phyloP scores from a whole-genome alignment of 169 alveolate genomes.

The Plasmodium relictum region DNA sequence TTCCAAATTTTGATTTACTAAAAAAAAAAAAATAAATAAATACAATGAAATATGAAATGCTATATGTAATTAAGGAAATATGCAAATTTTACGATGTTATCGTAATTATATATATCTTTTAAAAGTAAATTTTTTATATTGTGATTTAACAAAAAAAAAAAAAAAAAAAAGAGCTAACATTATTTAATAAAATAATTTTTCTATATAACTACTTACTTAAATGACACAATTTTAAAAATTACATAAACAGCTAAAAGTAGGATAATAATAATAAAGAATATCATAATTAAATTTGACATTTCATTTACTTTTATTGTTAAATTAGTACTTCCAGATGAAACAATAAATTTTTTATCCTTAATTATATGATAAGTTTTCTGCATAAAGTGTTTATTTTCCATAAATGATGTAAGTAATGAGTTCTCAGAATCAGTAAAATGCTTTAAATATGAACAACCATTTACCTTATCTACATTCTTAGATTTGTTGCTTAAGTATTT shows the following conservation, averaged over 20 bases:
- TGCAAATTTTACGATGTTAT: too few relatives aligned
- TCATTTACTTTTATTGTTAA: constrained; percentile 34
- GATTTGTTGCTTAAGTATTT: constrained; percentile 16
- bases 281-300: constrained; percentile 16
- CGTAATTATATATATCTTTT: not conserved
- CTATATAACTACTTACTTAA: constrained; percentile 3
- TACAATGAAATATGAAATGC: too few relatives aligned
- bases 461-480: not conserved
- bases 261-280: constrained; percentile 9
- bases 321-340: constrained; percentile 28
- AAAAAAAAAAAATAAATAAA: not conserved
- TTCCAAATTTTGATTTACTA: constrained; percentile 28
- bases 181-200: not conserved
- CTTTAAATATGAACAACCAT: constrained; percentile 63
- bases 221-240: not conserved
- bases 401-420: constrained; percentile 14
- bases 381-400: constrained; percentile 36
- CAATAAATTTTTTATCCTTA: constrained; percentile 12
- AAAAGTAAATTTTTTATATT: too few relatives aligned
- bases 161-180: not conserved
- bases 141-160: not conserved
- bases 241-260: constrained; percentile 6
- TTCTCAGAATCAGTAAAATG: constrained; percentile 22
- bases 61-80: too few relatives aligned
- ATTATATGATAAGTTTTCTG: constrained; percentile 54